These are phyloP conservation scores for Xylariaceae sp. DNA, from an alignment of 2,329 filamentous ascomycete species.

Conservation along the genomic window DNA sequence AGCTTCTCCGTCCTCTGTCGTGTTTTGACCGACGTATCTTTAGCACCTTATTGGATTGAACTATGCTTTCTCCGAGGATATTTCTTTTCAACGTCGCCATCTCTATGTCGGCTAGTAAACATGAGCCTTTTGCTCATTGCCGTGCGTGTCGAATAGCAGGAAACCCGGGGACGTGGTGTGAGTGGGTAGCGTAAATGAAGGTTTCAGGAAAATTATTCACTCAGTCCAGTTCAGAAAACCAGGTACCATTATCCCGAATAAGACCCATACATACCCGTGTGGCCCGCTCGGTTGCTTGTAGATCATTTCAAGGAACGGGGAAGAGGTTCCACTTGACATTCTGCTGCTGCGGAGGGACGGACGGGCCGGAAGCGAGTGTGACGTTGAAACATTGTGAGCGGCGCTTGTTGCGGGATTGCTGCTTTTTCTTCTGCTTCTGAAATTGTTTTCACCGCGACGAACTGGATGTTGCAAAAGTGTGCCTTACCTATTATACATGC, in stretches of 20 bases:
- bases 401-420: slow-evolving; percentile 30
- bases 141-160: background rate
- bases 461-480: too few species aligned
- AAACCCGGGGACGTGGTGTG: background rate
- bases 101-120: background rate
- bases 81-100: background rate
- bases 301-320: slow-evolving; percentile 21
- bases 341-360: slow-evolving; percentile 22
- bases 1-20: background rate
- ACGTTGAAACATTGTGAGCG: slow-evolving; percentile 21
- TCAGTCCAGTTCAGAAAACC: slow-evolving; percentile 9
- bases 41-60: background rate
- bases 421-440: slow-evolving; percentile 17
- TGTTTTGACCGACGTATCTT: background rate
- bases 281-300: slow-evolving; percentile 21
- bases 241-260: slow-evolving; percentile 17
- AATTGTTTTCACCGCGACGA: slow-evolving; percentile 2
- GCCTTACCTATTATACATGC: background rate
- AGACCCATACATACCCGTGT: slow-evolving; percentile 29
- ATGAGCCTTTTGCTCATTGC: background rate
- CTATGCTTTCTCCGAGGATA: background rate
- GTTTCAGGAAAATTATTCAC: slow-evolving; percentile 5
- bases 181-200: background rate
- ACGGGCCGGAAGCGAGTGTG: slow-evolving; percentile 31
- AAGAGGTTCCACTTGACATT: slow-evolving; percentile 8